phyloP scores from a whole-genome alignment of 192 early-diverging fungal species.

The Piromyces sp. region DNA sequence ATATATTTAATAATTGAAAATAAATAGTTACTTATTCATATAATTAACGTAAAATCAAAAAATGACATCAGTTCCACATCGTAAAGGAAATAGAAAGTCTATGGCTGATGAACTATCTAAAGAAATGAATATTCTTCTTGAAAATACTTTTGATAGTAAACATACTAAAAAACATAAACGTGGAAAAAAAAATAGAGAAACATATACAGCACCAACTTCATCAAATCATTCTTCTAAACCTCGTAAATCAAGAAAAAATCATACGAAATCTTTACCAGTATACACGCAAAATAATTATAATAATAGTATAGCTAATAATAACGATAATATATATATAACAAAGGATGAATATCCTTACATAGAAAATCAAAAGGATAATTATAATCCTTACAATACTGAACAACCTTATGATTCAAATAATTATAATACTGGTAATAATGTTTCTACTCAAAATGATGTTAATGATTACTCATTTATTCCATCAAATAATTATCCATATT shows the following conservation, averaged over 20 bases:
- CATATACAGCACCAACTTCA: not conserved
- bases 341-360: not conserved
- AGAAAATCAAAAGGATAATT: not conserved
- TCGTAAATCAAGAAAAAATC: not conserved
- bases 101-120: not conserved
- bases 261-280: not conserved
- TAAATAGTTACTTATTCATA: too few relatives aligned
- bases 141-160: not conserved
- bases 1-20: too few relatives aligned
- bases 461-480: not conserved
- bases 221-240: not conserved
- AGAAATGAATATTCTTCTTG: not conserved
- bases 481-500: not conserved
- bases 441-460: not conserved
- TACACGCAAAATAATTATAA: too few relatives aligned
- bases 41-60: not conserved
- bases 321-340: not conserved
- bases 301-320: not conserved
- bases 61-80: not conserved
- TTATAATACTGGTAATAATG: not conserved
- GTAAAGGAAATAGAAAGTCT: not conserved
- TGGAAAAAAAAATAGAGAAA: not conserved
- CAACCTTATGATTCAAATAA: not conserved
- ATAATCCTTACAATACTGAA: too few relatives aligned
- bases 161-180: not conserved